These are phyloP conservation scores for Grammothele lineata DNA, from an alignment of 768 basidiomycete species.

Conservation along the genomic window DNA sequence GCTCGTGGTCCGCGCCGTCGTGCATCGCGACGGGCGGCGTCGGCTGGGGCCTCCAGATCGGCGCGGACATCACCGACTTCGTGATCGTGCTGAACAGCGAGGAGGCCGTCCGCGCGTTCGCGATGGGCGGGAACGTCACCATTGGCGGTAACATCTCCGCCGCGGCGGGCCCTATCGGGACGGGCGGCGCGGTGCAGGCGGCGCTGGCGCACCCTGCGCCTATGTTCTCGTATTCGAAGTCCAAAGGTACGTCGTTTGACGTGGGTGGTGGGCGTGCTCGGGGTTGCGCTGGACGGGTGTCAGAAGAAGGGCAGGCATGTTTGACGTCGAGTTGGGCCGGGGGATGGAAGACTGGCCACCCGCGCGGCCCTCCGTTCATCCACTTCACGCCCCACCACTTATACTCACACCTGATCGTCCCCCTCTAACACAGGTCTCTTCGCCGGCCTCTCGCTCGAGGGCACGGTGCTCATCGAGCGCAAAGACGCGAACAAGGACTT, in stretches of 20 bases:
- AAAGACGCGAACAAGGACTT: conserved; percentile 97
- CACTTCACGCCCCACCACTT: too few species aligned
- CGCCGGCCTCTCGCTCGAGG: conserved; percentile 91
- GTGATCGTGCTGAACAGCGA: conserved; percentile 97
- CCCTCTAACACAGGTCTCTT: conserved; percentile 63
- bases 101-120: conserved; percentile 94
- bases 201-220: conserved; percentile 89
- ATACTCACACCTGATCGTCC: too few species aligned
- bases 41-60: conserved; percentile 93
- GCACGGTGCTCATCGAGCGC: conserved; percentile 89
- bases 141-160: conserved; percentile 88
- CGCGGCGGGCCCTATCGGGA: conserved; percentile 89
- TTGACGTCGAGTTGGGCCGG: too few species aligned
- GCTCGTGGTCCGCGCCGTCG: conserved; percentile 95
- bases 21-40: conserved; percentile 96
- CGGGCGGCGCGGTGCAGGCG: conserved; percentile 86
- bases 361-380: too few species aligned
- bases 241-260: conserved; percentile 60
- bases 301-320: not conserved
- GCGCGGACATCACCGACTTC: conserved; percentile 93
- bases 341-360: too few species aligned
- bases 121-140: conserved; percentile 92
- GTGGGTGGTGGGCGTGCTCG: not conserved
- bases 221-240: conserved; percentile 97
- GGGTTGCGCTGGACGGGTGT: not conserved